Conservation (phyloP, 2,329 filamentous ascomycete genomes). For the Calonectria naviculata region DNA sequence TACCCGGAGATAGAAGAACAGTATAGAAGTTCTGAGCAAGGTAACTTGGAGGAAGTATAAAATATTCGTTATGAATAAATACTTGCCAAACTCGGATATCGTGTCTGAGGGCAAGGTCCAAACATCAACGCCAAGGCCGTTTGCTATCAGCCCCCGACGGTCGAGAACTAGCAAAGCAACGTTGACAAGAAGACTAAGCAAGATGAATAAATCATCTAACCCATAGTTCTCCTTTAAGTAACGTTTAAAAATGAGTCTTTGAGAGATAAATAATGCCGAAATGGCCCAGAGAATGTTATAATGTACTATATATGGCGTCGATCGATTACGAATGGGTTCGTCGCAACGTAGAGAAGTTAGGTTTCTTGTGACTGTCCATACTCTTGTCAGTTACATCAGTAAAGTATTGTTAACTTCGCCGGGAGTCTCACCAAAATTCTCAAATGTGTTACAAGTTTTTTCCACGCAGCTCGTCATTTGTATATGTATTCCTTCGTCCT, state of each 20-base stretch:
- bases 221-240: background rate
- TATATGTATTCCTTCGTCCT: background rate
- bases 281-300: background rate
- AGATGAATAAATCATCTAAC: slow-evolving; percentile 43
- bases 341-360: background rate
- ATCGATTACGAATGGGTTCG: background rate
- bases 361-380: too few relatives aligned
- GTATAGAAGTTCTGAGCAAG: slow-evolving; percentile 52
- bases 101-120: slow-evolving; percentile 43
- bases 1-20: slow-evolving; percentile 56
- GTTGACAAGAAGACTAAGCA: slow-evolving; percentile 31
- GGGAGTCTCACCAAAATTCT: background rate
- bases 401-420: too few relatives aligned
- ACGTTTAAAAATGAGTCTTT: background rate
- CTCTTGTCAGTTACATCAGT: too few relatives aligned
- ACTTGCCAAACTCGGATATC: slow-evolving; percentile 39
- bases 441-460: background rate
- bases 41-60: slow-evolving; percentile 52
- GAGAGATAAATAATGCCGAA: background rate
- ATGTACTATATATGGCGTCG: background rate
- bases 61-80: slow-evolving; percentile 48
- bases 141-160: slow-evolving; percentile 32
- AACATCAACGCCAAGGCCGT: slow-evolving; percentile 47
- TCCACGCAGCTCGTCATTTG: background rate
- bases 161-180: slow-evolving; percentile 38